Base-by-base conservation (phyloP, 768 basidiomycete genomes). In the Naganishia friedmannii region DNA sequence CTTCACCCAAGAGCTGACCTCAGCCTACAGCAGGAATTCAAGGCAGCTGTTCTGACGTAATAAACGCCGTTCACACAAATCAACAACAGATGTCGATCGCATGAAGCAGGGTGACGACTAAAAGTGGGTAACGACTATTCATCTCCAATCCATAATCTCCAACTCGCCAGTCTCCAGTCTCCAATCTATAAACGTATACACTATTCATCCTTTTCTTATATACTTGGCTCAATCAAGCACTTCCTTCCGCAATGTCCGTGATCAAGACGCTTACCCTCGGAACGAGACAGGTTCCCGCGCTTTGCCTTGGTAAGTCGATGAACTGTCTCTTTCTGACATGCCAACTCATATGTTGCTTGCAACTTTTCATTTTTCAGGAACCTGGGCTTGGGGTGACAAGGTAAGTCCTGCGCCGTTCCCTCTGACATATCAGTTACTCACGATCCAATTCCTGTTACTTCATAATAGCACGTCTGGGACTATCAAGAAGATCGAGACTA, bases 281-380 rank as follows among this genome's bases (percentile, higher is more conserved):
- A 21, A 72, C 72, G 19, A 42, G 57, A n/a, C 67, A 73, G 45
- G 79, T 80, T 0, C 77, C 78, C 3, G 71, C 77, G 1, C 73
- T 79, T 70, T 77, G 76, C 19, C 73, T 78, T 21, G 78, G 78
- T 31, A 76, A 77, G 77, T 26, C 72, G 71, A 12, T 79, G 75
- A 76, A 76, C 76, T 8, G 76, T 75, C 66, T 71, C 42, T 53
- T 53, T n/a, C 48, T n/a, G 8, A 3, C 34, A 15, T 28, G 26
- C 6, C 32, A 46, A 54, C 67, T 37, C 9, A 28, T n/a, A 3
- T 53, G 54, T 28, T 13, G 51, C 39, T n/a, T n/a, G n/a, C n/a
- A n/a, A n/a, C n/a, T n/a, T n/a, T n/a, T n/a, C 0, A 28, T 45
- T 42, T 26, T 10, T 32, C 15, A 66, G 65, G 69, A 21, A 65